A percentile compares a stretch with the other conserved stretches of the same genome.
Evolutionary conservation across 1,139 yeast genomes (phyloP).

Genomic region (Diutina neorugosa): DNA sequence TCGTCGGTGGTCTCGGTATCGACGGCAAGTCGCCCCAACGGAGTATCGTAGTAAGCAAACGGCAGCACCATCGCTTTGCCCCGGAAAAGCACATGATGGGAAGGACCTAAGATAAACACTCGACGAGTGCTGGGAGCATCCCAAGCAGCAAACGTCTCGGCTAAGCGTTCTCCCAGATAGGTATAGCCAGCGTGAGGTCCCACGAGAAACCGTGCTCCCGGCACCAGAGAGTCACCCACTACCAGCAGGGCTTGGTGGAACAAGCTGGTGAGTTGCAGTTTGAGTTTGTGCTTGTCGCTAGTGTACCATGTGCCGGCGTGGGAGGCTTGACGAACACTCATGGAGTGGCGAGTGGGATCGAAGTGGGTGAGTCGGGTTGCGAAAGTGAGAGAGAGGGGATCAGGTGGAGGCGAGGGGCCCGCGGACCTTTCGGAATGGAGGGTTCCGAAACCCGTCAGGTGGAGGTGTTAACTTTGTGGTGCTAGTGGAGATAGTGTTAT

Average conservation of each 20-base stretch:
- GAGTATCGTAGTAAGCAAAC: constrained; percentile 58
- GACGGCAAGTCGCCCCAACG: constrained; percentile 62
- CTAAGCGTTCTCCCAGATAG: constrained; percentile 70
- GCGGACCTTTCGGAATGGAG: too few species aligned
- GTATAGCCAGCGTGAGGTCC: constrained; percentile 87
- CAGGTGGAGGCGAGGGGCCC: too few species aligned
- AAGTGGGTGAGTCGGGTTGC: background rate
- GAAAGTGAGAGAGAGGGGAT: background rate
- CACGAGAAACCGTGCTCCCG: constrained; percentile 50
- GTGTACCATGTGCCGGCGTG: constrained; percentile 91
- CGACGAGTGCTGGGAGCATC: constrained; percentile 47
- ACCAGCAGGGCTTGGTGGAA: constrained; percentile 16
- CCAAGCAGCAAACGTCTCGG: constrained; percentile 65
- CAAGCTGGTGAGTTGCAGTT: constrained; percentile 35
- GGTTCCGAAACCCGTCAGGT: too few species aligned
- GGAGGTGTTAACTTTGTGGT: too few species aligned
- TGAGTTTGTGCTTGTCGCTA: constrained; percentile 28
- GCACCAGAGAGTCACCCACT: background rate
- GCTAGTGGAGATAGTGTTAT: too few species aligned
- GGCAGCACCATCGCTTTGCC: constrained; percentile 44
- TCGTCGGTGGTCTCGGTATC: constrained; percentile 36
- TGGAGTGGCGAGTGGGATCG: constrained; percentile 5
- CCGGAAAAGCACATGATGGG: constrained; percentile 79
- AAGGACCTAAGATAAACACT: constrained; percentile 80
- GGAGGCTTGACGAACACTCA: constrained; percentile 48